A percentile compares a stretch with the other conserved stretches of the same genome.
Conservation (phyloP, 768 basidiomycete species). For the Gymnopilus junonius region DNA sequence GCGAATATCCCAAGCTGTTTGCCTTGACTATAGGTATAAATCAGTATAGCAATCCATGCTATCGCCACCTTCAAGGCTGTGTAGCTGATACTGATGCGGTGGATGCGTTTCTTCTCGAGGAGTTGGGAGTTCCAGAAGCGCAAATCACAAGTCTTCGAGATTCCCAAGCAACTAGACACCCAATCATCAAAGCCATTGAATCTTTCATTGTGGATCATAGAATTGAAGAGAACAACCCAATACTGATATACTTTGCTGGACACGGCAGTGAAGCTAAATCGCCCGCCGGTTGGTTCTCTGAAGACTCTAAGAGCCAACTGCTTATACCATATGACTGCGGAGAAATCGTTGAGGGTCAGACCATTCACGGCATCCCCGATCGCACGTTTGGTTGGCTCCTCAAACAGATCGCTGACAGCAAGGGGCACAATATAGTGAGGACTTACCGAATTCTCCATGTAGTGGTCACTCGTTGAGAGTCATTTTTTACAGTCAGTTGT, state of each 20-base stretch:
- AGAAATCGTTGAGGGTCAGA: slow-evolving; percentile 34
- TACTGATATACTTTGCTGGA: slow-evolving; percentile 67
- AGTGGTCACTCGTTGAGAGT: background rate
- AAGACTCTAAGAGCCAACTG: slow-evolving; percentile 45
- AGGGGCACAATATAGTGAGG: slow-evolving; percentile 57
- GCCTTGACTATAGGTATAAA: slow-evolving; percentile 9
- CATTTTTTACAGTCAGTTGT: slow-evolving; percentile 8
- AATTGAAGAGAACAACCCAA: slow-evolving; percentile 57
- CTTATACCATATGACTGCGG: slow-evolving; percentile 65
- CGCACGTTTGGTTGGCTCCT: slow-evolving; percentile 58
- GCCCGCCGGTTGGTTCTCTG: slow-evolving; percentile 52
- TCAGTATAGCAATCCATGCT: background rate
- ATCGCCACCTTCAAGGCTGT: background rate
- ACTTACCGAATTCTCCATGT: too few relatives aligned
- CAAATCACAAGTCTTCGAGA: slow-evolving; percentile 52
- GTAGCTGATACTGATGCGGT: background rate
- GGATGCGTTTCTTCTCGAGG: background rate
- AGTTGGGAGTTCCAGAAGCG: background rate
- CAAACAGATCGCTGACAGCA: slow-evolving; percentile 46
- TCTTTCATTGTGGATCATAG: slow-evolving; percentile 56
- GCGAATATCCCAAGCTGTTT: background rate
- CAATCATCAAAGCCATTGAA: slow-evolving; percentile 52
- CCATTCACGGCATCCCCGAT: slow-evolving; percentile 58
- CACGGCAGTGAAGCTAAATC: slow-evolving; percentile 57
- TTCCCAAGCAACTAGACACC: slow-evolving; percentile 51